Evolutionary conservation across 768 basidiomycete species (phyloP).

Genomic region (Amanita rubescens): DNA sequence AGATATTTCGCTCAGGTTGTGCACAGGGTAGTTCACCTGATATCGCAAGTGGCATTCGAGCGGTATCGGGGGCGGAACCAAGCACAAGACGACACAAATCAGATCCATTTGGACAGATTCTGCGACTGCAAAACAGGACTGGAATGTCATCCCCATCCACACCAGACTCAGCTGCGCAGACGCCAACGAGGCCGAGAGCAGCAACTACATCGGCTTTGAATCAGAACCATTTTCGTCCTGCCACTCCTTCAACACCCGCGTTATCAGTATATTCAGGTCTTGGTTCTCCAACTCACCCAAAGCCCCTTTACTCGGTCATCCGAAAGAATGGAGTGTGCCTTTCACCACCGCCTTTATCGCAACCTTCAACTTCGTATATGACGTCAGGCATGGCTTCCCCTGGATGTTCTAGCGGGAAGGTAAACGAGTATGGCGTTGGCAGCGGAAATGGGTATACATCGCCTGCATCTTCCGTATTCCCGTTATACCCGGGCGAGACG

Average conservation of each 20-base stretch:
- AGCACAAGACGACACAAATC: background rate
- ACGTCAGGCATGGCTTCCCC: background rate
- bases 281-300: background rate
- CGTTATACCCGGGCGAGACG: background rate
- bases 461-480: background rate
- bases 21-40: background rate
- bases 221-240: background rate
- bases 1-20: background rate
- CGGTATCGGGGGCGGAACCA: background rate
- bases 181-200: background rate
- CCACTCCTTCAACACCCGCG: background rate
- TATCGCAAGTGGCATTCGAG: too few relatives aligned
- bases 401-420: background rate
- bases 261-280: background rate
- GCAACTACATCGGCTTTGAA: background rate
- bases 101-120: background rate
- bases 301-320: slow-evolving; percentile 2
- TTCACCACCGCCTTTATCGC: background rate
- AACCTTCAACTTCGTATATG: too few relatives aligned
- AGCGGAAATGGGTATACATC: background rate
- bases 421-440: background rate
- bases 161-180: background rate
- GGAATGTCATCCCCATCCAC: background rate
- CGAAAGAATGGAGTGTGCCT: slow-evolving; percentile 3
- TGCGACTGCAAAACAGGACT: background rate